These are phyloP conservation scores for Avena sativa DNA, from an alignment of 176 grass and related monocot species.

Conservation along the genomic window DNA sequence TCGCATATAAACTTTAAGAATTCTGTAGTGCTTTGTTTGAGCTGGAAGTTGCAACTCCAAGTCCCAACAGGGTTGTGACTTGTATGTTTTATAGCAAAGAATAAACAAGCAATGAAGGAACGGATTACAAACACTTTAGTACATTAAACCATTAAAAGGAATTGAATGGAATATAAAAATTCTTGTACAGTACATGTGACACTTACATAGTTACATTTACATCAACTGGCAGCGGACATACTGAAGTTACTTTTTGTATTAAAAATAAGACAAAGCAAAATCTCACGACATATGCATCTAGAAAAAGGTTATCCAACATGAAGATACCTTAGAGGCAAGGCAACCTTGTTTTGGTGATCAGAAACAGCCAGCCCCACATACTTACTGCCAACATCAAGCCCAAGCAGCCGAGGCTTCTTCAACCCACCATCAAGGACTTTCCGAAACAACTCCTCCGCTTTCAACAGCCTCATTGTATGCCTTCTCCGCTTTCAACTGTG, in stretches of 20 bases:
- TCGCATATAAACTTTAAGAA: slow-evolving; percentile 6
- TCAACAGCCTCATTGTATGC: slow-evolving; percentile 70
- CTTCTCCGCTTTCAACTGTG: not conserved
- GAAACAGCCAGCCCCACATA: slow-evolving; percentile 86
- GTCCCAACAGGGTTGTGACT: not conserved
- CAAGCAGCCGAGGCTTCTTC: slow-evolving; percentile 57
- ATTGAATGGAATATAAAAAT: slow-evolving; percentile 3
- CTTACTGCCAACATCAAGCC: slow-evolving; percentile 86
- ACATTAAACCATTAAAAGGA: not conserved
- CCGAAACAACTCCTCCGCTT: slow-evolving; percentile 60
- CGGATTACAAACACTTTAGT: not conserved
- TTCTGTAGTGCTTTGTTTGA: not conserved
- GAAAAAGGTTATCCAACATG: not conserved
- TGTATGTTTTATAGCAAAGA: not conserved
- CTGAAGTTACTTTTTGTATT: not conserved
- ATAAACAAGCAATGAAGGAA: not conserved
- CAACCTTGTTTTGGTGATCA: slow-evolving; percentile 63
- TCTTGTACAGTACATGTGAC: not conserved
- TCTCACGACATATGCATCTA: not conserved
- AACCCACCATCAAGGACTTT: slow-evolving; percentile 56
- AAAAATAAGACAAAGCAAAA: not conserved
- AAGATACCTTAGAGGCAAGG: slow-evolving; percentile 64
- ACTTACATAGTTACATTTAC: not conserved
- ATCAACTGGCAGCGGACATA: not conserved
- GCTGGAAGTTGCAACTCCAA: not conserved